Percentiles rank a stretch among this genome's conserved stretches.
phyloP scores from a whole-genome alignment of 345 rosid species.

The Linum tenue region DNA sequence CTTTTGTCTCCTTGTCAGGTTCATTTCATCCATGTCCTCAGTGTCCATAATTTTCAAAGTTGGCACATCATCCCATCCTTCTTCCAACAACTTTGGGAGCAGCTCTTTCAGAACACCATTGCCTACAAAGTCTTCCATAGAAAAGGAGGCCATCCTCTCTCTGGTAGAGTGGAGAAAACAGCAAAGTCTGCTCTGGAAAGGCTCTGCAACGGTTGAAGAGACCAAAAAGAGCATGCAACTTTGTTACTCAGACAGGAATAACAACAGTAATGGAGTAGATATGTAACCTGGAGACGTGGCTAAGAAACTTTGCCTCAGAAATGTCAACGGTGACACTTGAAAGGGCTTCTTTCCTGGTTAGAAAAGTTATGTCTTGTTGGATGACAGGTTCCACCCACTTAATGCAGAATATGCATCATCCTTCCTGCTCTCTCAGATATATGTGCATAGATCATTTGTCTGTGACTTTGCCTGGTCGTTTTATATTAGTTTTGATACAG shows the following conservation, averaged over 20 bases:
- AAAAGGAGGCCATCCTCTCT: conserved; percentile 45
- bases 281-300: no score
- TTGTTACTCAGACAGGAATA: background rate
- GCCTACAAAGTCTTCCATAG: conserved; percentile 54
- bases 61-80: conserved; percentile 73
- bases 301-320: conserved; percentile 2
- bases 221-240: background rate
- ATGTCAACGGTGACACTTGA: conserved; percentile 6
- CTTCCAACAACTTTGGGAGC: conserved; percentile 49
- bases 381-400: no score
- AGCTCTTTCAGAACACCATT: conserved; percentile 36
- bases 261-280: no score
- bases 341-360: background rate
- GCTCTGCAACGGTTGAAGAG: background rate
- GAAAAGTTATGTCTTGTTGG: no score
- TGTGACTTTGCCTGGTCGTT: no score
- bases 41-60: conserved; percentile 56
- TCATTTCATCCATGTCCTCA: conserved; percentile 45
- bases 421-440: no score
- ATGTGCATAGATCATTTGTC: no score
- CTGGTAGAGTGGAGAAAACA: conserved; percentile 1
- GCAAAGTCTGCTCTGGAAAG: conserved; percentile 4
- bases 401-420: background rate
- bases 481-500: no score
- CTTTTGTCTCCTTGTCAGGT: conserved; percentile 50